Evolutionary conservation across 169 alveolate species (phyloP), one percentile per base, ranked within the genome.

Genomic region (Cryptosporidium sp.): DNA sequence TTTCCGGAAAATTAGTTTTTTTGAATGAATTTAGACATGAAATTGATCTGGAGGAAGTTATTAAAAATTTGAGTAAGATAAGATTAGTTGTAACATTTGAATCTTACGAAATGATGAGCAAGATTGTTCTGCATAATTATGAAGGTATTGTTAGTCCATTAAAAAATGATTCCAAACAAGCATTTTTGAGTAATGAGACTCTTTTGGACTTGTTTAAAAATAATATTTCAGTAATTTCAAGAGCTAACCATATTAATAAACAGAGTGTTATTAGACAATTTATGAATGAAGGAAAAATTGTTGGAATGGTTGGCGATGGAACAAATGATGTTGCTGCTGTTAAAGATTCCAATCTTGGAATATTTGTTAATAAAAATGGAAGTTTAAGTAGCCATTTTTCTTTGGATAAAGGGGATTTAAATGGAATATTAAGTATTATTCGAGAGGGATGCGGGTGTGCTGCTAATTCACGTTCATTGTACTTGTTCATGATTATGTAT

Each of bases 251-350:
- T 42, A 18, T 62, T 26, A 35, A 80, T 42, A 80, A 80, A 33
- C 68, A 42, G 14, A 62, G 70, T 16, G 62, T 80, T 39, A 45
- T 80, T 80, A 16, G 52, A 65, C 69, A 42, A 45, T 80, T 80
- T 44, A 62, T 37, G n/a, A 44, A 65, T 18, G 52, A 37, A 3
- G 89, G 89, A 0, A 65, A 44, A 18, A 67, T 37, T 80, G 75
- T 65, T 10, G 75, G 80, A 1, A 60, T 80, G 89, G 69, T 80
- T 23, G 89, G 89, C 14, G 89, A 60, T 39, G 89, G 75, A 60
- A 60, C 89, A 80, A 80, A 80, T 62, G 89, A 80, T 67, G 56
- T 44, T 10, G 89, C 69, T 16, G 89, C 89, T n/a, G 39, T 80
- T 21, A 62, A 65, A 42, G 52, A 45, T 29, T 80, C 89, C 12